Conservation (phyloP, 2,329 filamentous ascomycete genomes). For the Exophiala viscosa region DNA sequence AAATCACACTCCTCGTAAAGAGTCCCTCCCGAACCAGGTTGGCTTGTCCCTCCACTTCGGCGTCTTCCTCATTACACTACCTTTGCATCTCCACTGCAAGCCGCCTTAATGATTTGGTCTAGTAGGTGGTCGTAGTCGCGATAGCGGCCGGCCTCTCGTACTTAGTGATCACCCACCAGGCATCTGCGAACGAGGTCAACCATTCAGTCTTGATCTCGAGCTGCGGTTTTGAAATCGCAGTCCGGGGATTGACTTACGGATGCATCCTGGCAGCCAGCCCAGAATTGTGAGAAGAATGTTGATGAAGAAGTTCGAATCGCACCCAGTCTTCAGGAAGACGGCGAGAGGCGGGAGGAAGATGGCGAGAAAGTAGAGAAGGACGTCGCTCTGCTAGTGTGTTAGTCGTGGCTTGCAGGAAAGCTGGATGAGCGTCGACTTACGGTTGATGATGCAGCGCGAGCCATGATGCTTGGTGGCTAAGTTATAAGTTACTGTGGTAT, state of each 20-base stretch:
- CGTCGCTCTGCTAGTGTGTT: conserved; percentile 14
- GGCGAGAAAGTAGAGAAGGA: conserved; percentile 59
- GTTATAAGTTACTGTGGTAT: too few species aligned
- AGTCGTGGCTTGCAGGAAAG: not conserved
- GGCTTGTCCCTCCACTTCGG: too few species aligned
- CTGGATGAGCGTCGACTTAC: not conserved
- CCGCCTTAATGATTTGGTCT: too few species aligned
- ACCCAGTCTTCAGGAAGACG: conserved; percentile 91
- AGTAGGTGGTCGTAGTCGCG: too few species aligned
- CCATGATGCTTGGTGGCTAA: not conserved
- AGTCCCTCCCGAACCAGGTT: too few species aligned
- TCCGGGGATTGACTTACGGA: conserved; percentile 58
- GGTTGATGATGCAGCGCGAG: not conserved
- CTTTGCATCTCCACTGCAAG: too few species aligned
- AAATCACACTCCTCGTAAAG: too few species aligned
- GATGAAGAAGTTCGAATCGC: conserved; percentile 80
- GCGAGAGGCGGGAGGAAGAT: conserved; percentile 83
- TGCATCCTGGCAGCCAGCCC: conserved; percentile 74
- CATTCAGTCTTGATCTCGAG: not conserved
- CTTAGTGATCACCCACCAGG: conserved; percentile 26
- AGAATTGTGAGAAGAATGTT: conserved; percentile 83
- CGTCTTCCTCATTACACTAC: too few species aligned
- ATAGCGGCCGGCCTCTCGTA: conserved; percentile 17
- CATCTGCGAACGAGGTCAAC: conserved; percentile 12
- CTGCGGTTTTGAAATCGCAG: not conserved